Conservation (phyloP, 306 rosid species). For the Lagenaria siceraria region DNA sequence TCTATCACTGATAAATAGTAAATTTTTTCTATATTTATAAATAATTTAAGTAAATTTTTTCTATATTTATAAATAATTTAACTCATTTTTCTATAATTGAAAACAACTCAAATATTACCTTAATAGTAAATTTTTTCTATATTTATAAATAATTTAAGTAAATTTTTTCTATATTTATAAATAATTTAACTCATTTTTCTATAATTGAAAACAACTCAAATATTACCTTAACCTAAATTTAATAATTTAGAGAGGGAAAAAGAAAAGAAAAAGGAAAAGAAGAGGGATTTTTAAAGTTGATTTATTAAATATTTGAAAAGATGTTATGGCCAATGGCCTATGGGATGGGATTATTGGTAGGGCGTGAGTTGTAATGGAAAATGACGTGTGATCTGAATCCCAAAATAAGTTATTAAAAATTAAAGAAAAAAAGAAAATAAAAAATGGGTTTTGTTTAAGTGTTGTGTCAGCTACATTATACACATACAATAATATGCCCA, state of each 20-base stretch:
- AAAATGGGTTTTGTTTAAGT: not conserved
- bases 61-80: too few species aligned
- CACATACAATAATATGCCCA: not conserved
- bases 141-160: too few species aligned
- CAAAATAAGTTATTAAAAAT: not conserved
- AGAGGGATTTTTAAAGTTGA: not conserved
- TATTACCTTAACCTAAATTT: not conserved
- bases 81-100: too few species aligned
- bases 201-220: too few species aligned
- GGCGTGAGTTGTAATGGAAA: not conserved
- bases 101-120: too few species aligned
- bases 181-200: too few species aligned
- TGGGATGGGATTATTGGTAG: not conserved
- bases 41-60: too few species aligned
- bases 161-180: too few species aligned
- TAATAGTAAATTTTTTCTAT: too few species aligned
- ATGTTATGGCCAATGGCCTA: not conserved
- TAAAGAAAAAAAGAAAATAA: not conserved
- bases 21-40: too few species aligned
- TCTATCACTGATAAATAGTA: too few species aligned
- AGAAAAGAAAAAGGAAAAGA: not conserved
- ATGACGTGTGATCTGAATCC: not conserved
- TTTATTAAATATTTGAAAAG: not conserved
- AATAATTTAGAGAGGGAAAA: not conserved
- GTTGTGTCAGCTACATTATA: not conserved